Evolutionary conservation across 768 basidiomycete species (phyloP), one percentile per base, ranked within the genome.

Genomic region (Lentinus tigrinus): DNA sequence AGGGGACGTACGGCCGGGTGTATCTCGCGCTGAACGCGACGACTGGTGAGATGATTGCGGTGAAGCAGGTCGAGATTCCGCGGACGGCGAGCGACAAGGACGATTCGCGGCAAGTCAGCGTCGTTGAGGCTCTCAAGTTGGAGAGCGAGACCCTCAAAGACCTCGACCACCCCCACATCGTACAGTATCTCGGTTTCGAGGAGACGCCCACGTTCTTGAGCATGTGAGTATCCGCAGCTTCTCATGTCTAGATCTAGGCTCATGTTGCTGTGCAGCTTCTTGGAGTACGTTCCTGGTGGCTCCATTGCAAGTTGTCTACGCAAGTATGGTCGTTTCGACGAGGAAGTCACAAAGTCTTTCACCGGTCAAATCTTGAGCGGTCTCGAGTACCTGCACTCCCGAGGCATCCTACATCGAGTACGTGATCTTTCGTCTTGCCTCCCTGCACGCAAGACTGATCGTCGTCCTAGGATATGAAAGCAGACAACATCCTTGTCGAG

Each of bases 241-340:
- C 49, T 54, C 34, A 53, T 57, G 9, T 3, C 26, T 8, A 14
- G 47, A 19, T 34, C 44, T 27, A 31, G n/a, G 24, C n/a, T n/a
- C 21, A 47, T 43, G 55, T 38, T 60, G 47, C 43, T 66, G n/a
- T 55, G 38, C 62, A 98, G 96, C 68, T 98, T 99, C 79, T 78
- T 99, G 69, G 97, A 99, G 76, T 99, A 99, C 70, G 96, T 99
- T 54, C 95, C 96, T 55, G 97, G 97, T 67, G 97, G 97, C 14
- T 97, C 96, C 0, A 84, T 99, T 58, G 93, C 93, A 64, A 85
- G 90, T 68, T 88, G 93, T 74, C 72, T 98, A 63, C 86, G 90
- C 53, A 93, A 93, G 60, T 89, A 98, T 68, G 95, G 94, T 62
- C 91, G 91, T 68, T 97, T 98, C 69, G 85, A 91, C 52, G 93